Base-by-base conservation (phyloP, 2,329 filamentous ascomycete species). In the Xylaria sp. region DNA sequence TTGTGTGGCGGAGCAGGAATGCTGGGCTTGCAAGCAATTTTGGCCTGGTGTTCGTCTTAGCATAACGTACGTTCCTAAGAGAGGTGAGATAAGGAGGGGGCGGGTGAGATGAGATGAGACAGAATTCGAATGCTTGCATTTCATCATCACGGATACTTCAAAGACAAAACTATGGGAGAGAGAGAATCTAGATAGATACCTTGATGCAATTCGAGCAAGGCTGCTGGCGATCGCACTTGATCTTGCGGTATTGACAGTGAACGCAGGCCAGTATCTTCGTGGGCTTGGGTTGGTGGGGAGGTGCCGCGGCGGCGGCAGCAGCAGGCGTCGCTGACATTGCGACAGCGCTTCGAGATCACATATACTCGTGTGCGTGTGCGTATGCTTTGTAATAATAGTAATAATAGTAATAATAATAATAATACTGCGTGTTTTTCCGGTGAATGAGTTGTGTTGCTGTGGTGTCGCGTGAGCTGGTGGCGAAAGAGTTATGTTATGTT, bases 181-280 rank as follows among this genome's bases (percentile, higher is more conserved):
- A 15, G 28, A 56, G 8, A 62, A 25, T 25, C 25, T n/a, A 46
- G 41, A 31, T 18, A 20, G 18, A 37, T 70, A 81, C 76, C 63
- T 82, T 85, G 44, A 81, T 73, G 73, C 89, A 91, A 63, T 85
- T 85, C 1, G 82, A 76, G 73, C 89, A 91, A 2, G 89, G 89
- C 70, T 85, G 85, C 25, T 80, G 83, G 67, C 87, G 86, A 73
- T 90, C 85, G 77, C 89, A 91, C 69, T 86, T 89, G 46, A 91
- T 81, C 75, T 91, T 91, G 59, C 89, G 86, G 72, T 89, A 88
- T 74, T 91, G 89, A 71, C 90, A 93, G 1, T 85, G 82, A 1
- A 88, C 79, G 72, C 90, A 92, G 1, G 83, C 80, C 3, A 83
- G 75, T 3, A 82, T 75, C 10, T 80, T 77, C 20, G 74, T 73